Evolutionary conservation across 495 filamentous ascomycete genomes (phyloP).

Genomic region (Penicillium coffeae): DNA sequence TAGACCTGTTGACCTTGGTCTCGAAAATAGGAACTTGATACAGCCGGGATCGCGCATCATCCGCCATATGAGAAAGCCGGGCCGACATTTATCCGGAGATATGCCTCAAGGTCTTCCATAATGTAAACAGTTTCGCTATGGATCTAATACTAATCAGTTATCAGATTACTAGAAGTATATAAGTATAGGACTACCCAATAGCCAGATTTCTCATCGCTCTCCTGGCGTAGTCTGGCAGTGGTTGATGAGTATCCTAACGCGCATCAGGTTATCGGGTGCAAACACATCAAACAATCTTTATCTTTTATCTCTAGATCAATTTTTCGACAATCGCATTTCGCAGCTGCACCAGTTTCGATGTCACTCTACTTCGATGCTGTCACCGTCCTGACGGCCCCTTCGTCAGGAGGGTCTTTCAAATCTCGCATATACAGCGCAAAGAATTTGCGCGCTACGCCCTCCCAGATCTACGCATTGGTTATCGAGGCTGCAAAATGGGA

Average conservation of each 20-base stretch:
- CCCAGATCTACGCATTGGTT: slow-evolving; percentile 80
- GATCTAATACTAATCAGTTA: no score
- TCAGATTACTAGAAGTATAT: no score
- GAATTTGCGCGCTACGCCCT: slow-evolving; percentile 67
- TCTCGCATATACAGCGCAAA: slow-evolving; percentile 68
- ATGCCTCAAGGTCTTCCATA: no score
- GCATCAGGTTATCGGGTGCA: no score
- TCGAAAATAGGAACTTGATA: not conserved
- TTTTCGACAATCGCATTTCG: slow-evolving; percentile 3
- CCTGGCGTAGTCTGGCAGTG: no score
- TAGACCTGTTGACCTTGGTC: not conserved
- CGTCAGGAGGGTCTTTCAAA: slow-evolving; percentile 71
- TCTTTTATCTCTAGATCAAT: slow-evolving; percentile 5
- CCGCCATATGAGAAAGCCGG: no score
- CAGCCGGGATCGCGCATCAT: no score
- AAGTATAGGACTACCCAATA: no score
- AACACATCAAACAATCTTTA: slow-evolving; percentile 6
- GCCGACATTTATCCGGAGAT: no score
- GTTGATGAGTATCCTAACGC: no score
- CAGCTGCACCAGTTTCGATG: slow-evolving; percentile 50
- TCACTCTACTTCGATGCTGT: slow-evolving; percentile 95
- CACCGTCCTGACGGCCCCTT: slow-evolving; percentile 61
- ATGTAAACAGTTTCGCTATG: no score
- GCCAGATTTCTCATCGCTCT: no score
- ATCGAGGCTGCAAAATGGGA: slow-evolving; percentile 91